phyloP scores from a whole-genome alignment of 2,329 filamentous ascomycete genomes.

The Torrubiellomyces zombiae region DNA sequence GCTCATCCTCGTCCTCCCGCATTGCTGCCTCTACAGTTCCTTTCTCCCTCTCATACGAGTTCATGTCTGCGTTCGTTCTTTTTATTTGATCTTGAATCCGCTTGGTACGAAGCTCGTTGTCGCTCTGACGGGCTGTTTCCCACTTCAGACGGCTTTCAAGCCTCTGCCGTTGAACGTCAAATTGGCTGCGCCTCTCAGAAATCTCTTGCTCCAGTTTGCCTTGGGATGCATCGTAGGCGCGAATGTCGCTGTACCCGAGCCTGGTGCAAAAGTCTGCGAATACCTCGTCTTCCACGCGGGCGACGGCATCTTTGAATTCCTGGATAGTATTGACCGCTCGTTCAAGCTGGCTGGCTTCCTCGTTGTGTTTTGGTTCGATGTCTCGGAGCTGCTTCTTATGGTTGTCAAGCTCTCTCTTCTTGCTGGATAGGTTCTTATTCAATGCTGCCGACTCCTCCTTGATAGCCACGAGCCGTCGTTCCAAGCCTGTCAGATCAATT shows the following conservation, averaged over 20 bases:
- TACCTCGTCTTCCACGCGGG: slow-evolving; percentile 72
- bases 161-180: slow-evolving; percentile 66
- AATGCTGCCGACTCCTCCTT: slow-evolving; percentile 64
- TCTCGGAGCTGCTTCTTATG: slow-evolving; percentile 58
- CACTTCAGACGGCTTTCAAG: slow-evolving; percentile 46
- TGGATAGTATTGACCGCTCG: slow-evolving; percentile 32
- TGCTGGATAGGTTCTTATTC: slow-evolving; percentile 69
- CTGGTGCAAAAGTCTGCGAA: slow-evolving; percentile 75
- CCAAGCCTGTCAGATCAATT: slow-evolving; percentile 62
- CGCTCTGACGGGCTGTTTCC: slow-evolving; percentile 33
- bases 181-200: slow-evolving; percentile 70
- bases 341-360: slow-evolving; percentile 53
- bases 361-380: slow-evolving; percentile 59
- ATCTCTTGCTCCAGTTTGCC: slow-evolving; percentile 84
- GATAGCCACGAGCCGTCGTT: slow-evolving; percentile 55
- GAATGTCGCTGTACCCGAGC: slow-evolving; percentile 76
- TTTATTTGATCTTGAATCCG: slow-evolving; percentile 49
- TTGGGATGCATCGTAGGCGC: slow-evolving; percentile 85
- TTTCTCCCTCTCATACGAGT: slow-evolving; percentile 55
- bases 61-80: slow-evolving; percentile 52
- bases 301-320: slow-evolving; percentile 46
- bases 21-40: slow-evolving; percentile 57
- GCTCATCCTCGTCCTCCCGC: slow-evolving; percentile 55
- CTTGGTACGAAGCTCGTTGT: slow-evolving; percentile 52
- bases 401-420: slow-evolving; percentile 64